Conservation (phyloP, 345 rosid species). For the Psidium guajava region DNA sequence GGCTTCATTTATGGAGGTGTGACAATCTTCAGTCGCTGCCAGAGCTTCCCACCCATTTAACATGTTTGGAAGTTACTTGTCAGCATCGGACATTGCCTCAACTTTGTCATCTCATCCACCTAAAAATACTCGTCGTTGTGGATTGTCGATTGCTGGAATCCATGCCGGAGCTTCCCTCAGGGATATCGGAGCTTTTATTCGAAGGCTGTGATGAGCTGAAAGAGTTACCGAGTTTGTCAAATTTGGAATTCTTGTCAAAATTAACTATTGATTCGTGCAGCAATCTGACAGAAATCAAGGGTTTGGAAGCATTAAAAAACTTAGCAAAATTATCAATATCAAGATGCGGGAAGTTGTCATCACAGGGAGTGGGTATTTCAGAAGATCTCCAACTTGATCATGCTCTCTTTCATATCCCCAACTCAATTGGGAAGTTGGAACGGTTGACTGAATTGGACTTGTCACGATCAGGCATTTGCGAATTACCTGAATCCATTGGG, state of each 20-base stretch:
- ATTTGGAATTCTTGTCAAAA: neutral
- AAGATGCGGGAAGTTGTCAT: accelerated
- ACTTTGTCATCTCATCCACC: neutral
- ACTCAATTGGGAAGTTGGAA: neutral
- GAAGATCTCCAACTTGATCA: too few relatives aligned
- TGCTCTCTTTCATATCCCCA: too few relatives aligned
- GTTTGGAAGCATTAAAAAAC: neutral
- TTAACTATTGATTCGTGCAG: accelerated
- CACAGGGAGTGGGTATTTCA: too few relatives aligned
- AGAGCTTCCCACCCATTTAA: neutral
- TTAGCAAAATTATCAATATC: neutral
- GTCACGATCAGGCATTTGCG: too few relatives aligned
- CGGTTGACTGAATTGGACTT: too few relatives aligned
- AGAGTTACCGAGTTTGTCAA: neutral
- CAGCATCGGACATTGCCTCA: neutral
- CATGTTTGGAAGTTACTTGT: accelerated
- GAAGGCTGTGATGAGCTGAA: accelerated
- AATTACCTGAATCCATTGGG: too few relatives aligned
- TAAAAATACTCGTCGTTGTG: accelerated
- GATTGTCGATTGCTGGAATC: neutral
- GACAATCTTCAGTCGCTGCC: neutral
- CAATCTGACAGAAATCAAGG: neutral
- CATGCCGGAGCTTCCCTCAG: neutral
- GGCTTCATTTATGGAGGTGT: neutral
- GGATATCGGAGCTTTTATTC: neutral